phyloP scores from a whole-genome alignment of 345 rosid species.

The Camelina neglecta region DNA sequence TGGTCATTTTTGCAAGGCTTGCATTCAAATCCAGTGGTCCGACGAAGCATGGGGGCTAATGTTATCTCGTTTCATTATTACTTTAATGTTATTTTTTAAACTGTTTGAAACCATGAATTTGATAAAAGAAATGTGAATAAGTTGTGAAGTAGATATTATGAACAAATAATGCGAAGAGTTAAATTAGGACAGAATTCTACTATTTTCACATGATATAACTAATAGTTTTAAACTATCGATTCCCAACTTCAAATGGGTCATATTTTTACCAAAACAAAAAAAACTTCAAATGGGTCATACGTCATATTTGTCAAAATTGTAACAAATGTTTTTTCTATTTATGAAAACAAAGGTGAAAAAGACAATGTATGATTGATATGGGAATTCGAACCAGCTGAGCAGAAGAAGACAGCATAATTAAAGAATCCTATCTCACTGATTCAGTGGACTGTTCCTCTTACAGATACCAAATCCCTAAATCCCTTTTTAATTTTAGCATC shows the following conservation, averaged over 20 bases:
- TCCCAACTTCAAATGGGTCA: neutral
- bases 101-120: neutral
- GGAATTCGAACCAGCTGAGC: conserved; percentile 41
- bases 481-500: conserved; percentile 17
- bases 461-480: conserved; percentile 31
- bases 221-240: neutral
- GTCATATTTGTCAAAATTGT: neutral
- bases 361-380: conserved; percentile 39
- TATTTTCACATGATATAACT: neutral
- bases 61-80: neutral
- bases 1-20: no score
- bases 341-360: conserved; percentile 40
- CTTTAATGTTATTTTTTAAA: neutral
- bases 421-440: conserved; percentile 40
- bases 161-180: neutral
- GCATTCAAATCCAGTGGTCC: neutral
- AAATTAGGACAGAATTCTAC: neutral
- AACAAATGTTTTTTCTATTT: conserved; percentile 17
- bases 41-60: neutral
- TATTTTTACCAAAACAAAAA: no score
- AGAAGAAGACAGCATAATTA: conserved; percentile 38
- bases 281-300: neutral
- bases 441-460: conserved; percentile 41
- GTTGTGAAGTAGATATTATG: neutral
- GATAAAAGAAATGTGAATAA: neutral